Percentiles rank a stretch among this genome's conserved stretches.
Conservation (phyloP, 305 asterid species). For the Solanum hybrid region DNA sequence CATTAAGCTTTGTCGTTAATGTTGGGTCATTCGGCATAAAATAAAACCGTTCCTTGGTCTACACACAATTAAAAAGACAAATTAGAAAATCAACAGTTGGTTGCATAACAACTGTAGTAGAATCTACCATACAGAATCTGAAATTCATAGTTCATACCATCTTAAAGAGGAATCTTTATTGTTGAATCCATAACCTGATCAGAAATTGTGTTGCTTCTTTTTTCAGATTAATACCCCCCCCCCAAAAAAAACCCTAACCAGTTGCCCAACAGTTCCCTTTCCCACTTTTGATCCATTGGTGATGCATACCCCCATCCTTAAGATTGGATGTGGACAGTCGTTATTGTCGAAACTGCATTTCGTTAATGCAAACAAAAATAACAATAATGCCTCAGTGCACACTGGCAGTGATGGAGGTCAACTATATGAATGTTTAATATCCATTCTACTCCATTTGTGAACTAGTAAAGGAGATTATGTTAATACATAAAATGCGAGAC, state of each 20-base stretch:
- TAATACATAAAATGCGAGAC: neutral
- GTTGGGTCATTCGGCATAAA: constrained; percentile 62
- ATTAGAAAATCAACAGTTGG: neutral
- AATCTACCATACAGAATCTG: constrained; percentile 8
- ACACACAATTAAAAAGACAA: constrained; percentile 16
- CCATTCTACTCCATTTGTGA: neutral
- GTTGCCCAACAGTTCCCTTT: neutral
- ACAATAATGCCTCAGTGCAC: neutral
- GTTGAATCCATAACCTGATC: neutral
- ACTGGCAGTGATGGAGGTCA: neutral
- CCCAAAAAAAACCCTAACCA: neutral
- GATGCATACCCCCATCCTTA: neutral
- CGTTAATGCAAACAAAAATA: neutral
- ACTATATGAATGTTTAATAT: neutral
- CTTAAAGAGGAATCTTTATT: neutral
- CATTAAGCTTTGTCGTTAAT: constrained; percentile 50
- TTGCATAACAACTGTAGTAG: constrained; percentile 5
- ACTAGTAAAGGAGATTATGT: neutral
- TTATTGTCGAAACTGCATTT: neutral
- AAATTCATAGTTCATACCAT: neutral
- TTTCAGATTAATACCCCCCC: neutral
- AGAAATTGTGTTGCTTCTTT: neutral
- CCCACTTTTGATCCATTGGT: neutral
- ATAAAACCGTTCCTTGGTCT: constrained; percentile 53
- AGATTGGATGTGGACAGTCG: neutral